phyloP scores from a whole-genome alignment of 78 protist species.

The Dictyostelium firmibasis region DNA sequence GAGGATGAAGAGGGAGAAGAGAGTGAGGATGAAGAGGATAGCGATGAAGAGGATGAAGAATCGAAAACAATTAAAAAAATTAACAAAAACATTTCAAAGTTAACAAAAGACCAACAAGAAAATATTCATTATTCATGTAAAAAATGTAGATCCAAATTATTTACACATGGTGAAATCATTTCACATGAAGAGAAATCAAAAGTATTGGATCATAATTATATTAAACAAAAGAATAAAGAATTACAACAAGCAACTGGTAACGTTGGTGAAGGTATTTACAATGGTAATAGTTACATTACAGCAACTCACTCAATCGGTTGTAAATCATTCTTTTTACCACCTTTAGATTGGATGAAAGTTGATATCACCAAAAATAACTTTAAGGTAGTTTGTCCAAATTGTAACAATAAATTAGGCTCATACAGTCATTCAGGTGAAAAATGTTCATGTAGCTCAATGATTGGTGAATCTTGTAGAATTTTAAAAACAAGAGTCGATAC shows the following conservation, averaged over 20 bases:
- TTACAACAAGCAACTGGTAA: neutral
- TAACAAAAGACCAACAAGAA: slow-evolving; percentile 1
- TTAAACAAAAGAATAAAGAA: neutral
- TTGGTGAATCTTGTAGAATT: neutral
- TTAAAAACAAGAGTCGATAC: slow-evolving; percentile 35
- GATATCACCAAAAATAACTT: neutral
- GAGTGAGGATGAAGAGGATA: neutral
- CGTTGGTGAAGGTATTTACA: neutral
- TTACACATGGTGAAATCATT: neutral
- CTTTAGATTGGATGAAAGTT: neutral
- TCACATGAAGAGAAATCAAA: slow-evolving; percentile 39
- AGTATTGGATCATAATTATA: slow-evolving; percentile 31
- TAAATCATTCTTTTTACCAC: slow-evolving; percentile 32
- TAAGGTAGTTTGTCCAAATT: slow-evolving; percentile 42
- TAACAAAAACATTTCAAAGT: slow-evolving; percentile 3
- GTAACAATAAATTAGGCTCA: slow-evolving; percentile 35
- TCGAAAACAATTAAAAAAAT: neutral
- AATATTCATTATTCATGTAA: slow-evolving; percentile 45
- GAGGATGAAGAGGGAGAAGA: slow-evolving; percentile 10
- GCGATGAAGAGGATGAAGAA: neutral
- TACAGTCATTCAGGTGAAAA: slow-evolving; percentile 11
- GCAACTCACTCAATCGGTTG: slow-evolving; percentile 1
- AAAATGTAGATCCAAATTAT: slow-evolving; percentile 54
- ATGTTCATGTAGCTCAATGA: slow-evolving; percentile 38
- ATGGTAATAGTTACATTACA: neutral